Evolutionary conservation across 768 basidiomycete species (phyloP).

Genomic region (Pholiota microspora): DNA sequence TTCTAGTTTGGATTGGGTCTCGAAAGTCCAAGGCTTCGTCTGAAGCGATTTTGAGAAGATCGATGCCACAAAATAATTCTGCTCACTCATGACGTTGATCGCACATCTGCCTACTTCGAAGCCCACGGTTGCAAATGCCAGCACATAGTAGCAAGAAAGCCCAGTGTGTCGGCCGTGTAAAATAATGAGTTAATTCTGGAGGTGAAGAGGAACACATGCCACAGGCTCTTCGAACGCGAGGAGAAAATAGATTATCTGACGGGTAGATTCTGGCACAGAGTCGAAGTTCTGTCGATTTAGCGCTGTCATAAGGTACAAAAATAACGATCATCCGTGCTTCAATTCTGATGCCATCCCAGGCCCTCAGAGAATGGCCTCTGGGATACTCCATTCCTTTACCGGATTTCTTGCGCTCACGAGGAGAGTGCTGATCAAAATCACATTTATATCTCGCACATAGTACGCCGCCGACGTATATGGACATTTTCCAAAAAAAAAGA

Average conservation of each 20-base stretch:
- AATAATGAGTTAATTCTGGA: constrained; percentile 3
- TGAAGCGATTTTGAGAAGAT: not conserved
- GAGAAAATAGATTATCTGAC: constrained; percentile 7
- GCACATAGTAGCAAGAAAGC: constrained; percentile 9
- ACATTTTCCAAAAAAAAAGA: not conserved
- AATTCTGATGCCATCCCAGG: constrained; percentile 3
- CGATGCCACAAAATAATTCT: not conserved
- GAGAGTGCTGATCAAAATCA: not conserved
- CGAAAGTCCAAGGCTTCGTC: not conserved
- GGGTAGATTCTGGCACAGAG: constrained; percentile 1
- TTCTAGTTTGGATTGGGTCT: not conserved
- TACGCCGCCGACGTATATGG: not conserved
- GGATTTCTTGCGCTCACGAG: constrained; percentile 9
- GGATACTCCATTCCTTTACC: constrained; percentile 15
- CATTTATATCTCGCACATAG: not conserved
- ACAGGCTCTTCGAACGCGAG: not conserved
- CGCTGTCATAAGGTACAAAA: constrained; percentile 13
- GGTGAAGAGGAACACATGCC: constrained; percentile 5
- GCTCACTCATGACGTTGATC: constrained; percentile 4
- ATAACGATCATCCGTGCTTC: constrained; percentile 8
- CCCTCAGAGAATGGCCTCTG: not conserved
- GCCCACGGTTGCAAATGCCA: constrained; percentile 15
- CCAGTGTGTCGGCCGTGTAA: constrained; percentile 6
- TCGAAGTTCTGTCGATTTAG: constrained; percentile 2
- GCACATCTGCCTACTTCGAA: constrained; percentile 5